Percentiles rank a stretch among this genome's conserved stretches.
Conservation (phyloP, 148 eudicot species). For the Rhododendron griersonianum region DNA sequence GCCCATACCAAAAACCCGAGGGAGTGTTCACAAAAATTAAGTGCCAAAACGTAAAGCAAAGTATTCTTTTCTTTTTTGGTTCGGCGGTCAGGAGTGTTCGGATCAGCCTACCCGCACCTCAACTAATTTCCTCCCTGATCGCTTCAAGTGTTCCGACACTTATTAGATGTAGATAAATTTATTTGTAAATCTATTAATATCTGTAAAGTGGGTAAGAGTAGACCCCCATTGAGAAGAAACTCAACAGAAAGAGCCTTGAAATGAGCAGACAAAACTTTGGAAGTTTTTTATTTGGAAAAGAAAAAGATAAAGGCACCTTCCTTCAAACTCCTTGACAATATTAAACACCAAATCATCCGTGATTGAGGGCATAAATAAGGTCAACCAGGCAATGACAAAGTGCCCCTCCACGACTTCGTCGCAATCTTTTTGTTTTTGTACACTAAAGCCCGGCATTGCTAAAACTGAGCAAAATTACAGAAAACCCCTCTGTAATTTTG, state of each 20-base stretch:
- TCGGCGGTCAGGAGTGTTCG: no score
- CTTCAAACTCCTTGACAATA: not conserved
- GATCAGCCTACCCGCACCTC: no score
- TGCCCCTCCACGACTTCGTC: not conserved
- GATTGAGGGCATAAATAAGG: not conserved
- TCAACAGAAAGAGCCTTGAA: not conserved
- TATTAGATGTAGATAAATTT: not conserved
- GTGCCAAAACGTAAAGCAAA: not conserved
- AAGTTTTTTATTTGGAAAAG: not conserved
- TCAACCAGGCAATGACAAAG: constrained; percentile 1
- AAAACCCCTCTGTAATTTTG: not conserved
- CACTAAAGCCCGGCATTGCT: not conserved
- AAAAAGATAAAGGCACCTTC: not conserved
- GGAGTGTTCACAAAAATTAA: not conserved
- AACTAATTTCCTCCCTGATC: no score
- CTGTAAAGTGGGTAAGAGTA: not conserved
- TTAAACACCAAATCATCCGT: constrained; percentile 1
- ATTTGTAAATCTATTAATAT: not conserved
- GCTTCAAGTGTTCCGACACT: no score
- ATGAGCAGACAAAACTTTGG: not conserved
- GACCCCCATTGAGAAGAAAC: not conserved
- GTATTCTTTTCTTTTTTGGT: not conserved
- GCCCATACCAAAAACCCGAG: not conserved
- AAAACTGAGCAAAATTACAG: not conserved
- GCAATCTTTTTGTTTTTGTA: not conserved